Evolutionary conservation across 257 asterid species (phyloP).

Genomic region (Apocynum venetum): DNA sequence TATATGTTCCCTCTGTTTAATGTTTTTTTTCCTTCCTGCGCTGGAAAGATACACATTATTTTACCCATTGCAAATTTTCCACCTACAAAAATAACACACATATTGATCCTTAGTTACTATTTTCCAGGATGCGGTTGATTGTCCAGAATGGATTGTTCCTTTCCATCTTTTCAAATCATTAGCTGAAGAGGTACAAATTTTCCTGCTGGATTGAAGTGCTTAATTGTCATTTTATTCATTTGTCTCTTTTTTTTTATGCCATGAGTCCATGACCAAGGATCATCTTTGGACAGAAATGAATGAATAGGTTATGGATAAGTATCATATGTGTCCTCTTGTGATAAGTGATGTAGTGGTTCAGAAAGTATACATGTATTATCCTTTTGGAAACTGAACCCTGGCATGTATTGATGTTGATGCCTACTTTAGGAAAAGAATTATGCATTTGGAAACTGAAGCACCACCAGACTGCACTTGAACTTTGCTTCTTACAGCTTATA

Average conservation of each 20-base stretch:
- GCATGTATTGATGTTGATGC: neutral
- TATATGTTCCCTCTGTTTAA: neutral
- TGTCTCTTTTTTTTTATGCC: neutral
- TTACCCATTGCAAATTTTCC: neutral
- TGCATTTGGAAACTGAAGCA: neutral
- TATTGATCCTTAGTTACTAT: neutral
- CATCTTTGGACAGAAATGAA: neutral
- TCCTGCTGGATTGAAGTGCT: neutral
- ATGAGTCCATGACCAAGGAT: neutral
- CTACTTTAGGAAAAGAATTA: neutral
- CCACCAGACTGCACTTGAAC: neutral
- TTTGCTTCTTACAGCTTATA: slow-evolving; percentile 12
- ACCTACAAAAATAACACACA: neutral
- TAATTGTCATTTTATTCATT: neutral
- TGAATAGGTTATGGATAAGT: neutral
- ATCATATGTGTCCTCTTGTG: neutral
- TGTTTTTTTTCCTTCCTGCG: neutral
- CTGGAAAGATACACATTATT: neutral
- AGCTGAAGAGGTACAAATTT: slow-evolving; percentile 77
- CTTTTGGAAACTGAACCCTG: neutral
- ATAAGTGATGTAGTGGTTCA: neutral
- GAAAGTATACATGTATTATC: neutral
- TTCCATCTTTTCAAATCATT: slow-evolving; percentile 77
- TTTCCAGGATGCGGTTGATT: slow-evolving; percentile 94
- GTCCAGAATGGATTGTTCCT: slow-evolving; percentile 98